Conservation (phyloP, 2,329 filamentous ascomycete genomes). For the Colletotrichum sp. region DNA sequence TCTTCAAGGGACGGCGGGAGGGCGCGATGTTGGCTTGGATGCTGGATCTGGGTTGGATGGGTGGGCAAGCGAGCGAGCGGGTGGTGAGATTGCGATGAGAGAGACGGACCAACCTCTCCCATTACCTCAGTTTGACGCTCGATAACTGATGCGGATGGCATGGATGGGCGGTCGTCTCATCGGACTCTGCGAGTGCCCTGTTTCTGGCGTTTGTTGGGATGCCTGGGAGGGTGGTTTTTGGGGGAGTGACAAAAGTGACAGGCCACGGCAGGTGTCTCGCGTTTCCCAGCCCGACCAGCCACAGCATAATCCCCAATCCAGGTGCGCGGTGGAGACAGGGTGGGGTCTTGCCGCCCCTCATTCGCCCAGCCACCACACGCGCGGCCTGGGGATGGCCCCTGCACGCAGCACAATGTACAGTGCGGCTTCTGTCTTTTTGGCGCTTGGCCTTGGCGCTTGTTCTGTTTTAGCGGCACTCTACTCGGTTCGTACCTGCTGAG, state of each 20-base stretch:
- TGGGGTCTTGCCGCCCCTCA: neutral
- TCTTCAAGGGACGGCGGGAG: neutral
- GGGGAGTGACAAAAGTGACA: neutral
- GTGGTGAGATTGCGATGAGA: neutral
- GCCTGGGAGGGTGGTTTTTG: neutral
- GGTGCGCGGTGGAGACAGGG: neutral
- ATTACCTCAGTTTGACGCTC: neutral
- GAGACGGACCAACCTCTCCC: neutral
- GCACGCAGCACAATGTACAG: slow-evolving; percentile 1
- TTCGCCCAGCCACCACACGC: slow-evolving; percentile 21
- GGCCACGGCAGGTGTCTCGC: neutral
- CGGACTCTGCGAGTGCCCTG: neutral
- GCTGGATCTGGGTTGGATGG: neutral
- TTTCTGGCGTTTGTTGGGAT: slow-evolving; percentile 7
- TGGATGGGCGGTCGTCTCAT: neutral
- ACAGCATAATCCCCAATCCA: slow-evolving; percentile 15
- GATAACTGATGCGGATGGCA: neutral
- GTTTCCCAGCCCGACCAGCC: slow-evolving; percentile 15
- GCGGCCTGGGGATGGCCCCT: slow-evolving; percentile 17
- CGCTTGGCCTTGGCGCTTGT: neutral
- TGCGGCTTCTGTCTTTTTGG: neutral
- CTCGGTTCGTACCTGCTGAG: neutral
- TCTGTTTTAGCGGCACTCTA: neutral
- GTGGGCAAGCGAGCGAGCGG: neutral
- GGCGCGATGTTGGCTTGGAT: neutral